These are phyloP conservation scores for Pneumocystis murina DNA, from an alignment of 1,139 yeast genomes.

Conservation along the genomic window DNA sequence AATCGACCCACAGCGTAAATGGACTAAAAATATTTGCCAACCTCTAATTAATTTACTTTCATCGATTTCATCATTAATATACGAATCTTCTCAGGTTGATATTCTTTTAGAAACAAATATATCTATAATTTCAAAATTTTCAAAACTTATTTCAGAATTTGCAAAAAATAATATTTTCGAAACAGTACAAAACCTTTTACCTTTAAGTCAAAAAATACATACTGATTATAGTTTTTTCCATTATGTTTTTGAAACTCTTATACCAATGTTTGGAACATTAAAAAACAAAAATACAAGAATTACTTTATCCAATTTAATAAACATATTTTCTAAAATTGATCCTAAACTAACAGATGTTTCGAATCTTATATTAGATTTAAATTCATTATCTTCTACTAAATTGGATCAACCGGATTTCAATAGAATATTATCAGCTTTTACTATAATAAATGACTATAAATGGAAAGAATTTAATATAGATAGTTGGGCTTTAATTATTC, in stretches of 20 bases:
- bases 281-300: conserved; percentile 47
- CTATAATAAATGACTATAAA: conserved; percentile 41
- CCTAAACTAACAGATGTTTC: conserved; percentile 34
- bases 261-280: conserved; percentile 46
- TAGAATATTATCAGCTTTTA: conserved; percentile 53
- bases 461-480: conserved; percentile 32
- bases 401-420: conserved; percentile 71
- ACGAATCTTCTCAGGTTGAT: conserved; percentile 5
- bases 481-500: conserved; percentile 72
- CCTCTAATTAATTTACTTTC: conserved; percentile 4
- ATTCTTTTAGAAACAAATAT: conserved; percentile 9
- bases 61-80: conserved; percentile 7
- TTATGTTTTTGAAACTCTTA: conserved; percentile 39
- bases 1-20: conserved; percentile 3
- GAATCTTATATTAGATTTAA: conserved; percentile 43
- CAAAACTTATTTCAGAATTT: conserved; percentile 36
- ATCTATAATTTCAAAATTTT: conserved; percentile 39
- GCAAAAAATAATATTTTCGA: conserved; percentile 47
- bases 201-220: conserved; percentile 30
- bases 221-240: conserved; percentile 40
- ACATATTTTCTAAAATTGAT: conserved; percentile 42
- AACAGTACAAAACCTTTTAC: conserved; percentile 41
- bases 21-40: background rate
- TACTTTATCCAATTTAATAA: conserved; percentile 45
- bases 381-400: conserved; percentile 48